Base-by-base conservation (phyloP, 352 stramenopile genomes). In the Globisporangium polare region DNA sequence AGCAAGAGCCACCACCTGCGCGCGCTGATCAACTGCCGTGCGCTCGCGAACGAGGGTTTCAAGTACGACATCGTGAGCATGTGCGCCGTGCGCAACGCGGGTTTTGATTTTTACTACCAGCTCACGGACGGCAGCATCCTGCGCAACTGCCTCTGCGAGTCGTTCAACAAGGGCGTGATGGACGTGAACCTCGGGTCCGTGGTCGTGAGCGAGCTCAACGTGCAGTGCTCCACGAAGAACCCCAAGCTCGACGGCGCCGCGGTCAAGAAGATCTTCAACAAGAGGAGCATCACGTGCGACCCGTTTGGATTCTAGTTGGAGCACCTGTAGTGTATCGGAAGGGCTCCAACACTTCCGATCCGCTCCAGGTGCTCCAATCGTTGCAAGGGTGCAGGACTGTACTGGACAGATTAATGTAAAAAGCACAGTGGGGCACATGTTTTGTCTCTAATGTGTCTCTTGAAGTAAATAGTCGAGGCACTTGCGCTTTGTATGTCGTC, bases 101-200 rank as follows among this genome's bases (percentile, higher is more conserved):
- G 46, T 1, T 53, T 53, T 15, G 22, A 53, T 9, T 53, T 53
- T 26, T 53, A 53, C 46, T 53, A 53, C 24, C 46, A 53, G 46
- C 46, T 53, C 24, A 53, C n/a, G 13, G 24, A 53, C 46, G 46
- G 46, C 24, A 20, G 13, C 5, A 53, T 53, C 24, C n/a, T 53
- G 46, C 22, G 22, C 12, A 53, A 53, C 6, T 53, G 46, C 46
- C 22, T 53, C 20, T 53, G 46, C 24, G 46, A 53, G 18, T 53
- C 46, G 22, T 53, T 22, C 24, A 53, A 53, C 24, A 31, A 33
- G 20, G 46, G 46, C 46, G 24, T 53, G 22, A 15, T n/a, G 5
- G 15, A 53, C 46, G 46, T 53, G 4, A 27, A 53, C 6, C 22
- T 53, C 12, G 46, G 46, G 20, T 15, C 7, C 7, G 13, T 31